Evolutionary conservation across 2,329 filamentous ascomycete genomes (phyloP).

Genomic region (Penicillium griseofulvum): DNA sequence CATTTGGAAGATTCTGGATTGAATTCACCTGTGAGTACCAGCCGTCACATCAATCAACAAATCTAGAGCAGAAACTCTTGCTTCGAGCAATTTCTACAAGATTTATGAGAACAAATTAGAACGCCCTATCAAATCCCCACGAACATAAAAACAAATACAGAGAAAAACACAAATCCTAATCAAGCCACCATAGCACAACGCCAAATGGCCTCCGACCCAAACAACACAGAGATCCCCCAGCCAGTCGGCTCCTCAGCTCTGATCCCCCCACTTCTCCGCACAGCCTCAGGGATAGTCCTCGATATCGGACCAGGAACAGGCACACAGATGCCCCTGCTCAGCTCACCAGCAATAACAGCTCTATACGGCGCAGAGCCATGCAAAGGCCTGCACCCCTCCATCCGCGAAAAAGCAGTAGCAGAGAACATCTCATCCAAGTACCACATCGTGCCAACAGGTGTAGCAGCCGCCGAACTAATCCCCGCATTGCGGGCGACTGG

Average conservation of each 20-base stretch:
- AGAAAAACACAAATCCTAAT: neutral
- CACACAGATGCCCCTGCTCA: slow-evolving; percentile 49
- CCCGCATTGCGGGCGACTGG: slow-evolving; percentile 24
- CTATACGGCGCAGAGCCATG: slow-evolving; percentile 58
- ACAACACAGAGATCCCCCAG: slow-evolving; percentile 6
- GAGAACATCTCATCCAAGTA: slow-evolving; percentile 49
- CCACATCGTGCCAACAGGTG: slow-evolving; percentile 49
- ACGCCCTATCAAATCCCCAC: neutral
- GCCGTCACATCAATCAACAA: neutral
- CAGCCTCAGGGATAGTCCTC: slow-evolving; percentile 45
- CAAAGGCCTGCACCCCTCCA: slow-evolving; percentile 45
- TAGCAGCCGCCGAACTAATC: slow-evolving; percentile 47
- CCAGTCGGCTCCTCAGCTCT: slow-evolving; percentile 35
- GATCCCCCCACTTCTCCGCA: slow-evolving; percentile 42
- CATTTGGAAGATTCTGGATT: slow-evolving; percentile 44
- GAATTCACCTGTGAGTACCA: slow-evolving; percentile 34
- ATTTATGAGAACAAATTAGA: neutral
- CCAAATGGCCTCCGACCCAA: slow-evolving; percentile 14
- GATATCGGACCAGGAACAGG: slow-evolving; percentile 56
- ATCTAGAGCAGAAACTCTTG: neutral
- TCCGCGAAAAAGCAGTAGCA: slow-evolving; percentile 42
- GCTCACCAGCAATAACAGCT: slow-evolving; percentile 41
- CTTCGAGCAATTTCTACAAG: neutral
- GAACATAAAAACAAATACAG: neutral
- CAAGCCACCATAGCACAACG: slow-evolving; percentile 1